Evolutionary conservation across 805 yeast species (phyloP).

Genomic region (Teunomyces lycoperdinae): DNA sequence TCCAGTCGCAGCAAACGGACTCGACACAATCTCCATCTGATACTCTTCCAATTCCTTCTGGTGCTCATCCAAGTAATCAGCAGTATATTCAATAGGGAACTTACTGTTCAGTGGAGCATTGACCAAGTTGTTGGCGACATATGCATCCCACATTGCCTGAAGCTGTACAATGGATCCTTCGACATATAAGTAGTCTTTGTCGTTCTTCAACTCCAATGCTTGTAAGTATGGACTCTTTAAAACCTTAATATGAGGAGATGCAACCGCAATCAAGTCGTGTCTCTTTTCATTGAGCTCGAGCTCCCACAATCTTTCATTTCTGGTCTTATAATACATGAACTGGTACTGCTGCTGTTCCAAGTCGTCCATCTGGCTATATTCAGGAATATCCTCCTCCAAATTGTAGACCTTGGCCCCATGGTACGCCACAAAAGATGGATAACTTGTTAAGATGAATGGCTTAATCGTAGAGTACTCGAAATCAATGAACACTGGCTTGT

Average conservation of each 20-base stretch:
- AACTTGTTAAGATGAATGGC: slow-evolving; percentile 74
- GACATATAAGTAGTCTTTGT: slow-evolving; percentile 59
- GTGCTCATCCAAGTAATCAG: slow-evolving; percentile 57
- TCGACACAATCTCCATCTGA: slow-evolving; percentile 62
- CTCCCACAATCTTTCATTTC: slow-evolving; percentile 91
- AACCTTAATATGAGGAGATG: slow-evolving; percentile 78
- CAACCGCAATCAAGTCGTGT: slow-evolving; percentile 71
- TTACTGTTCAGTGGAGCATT: slow-evolving; percentile 34
- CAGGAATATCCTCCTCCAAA: slow-evolving; percentile 70
- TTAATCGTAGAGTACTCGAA: slow-evolving; percentile 78
- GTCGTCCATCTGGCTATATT: slow-evolving; percentile 63
- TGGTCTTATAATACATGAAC: slow-evolving; percentile 83
- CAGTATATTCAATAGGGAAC: slow-evolving; percentile 62
- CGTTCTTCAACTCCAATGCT: slow-evolving; percentile 55
- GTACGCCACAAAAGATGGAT: slow-evolving; percentile 83
- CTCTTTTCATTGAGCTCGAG: slow-evolving; percentile 60
- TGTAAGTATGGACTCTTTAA: slow-evolving; percentile 63
- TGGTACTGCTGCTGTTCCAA: slow-evolving; percentile 76
- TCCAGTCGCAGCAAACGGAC: slow-evolving; percentile 85
- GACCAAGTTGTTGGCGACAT: slow-evolving; percentile 56
- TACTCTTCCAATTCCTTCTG: slow-evolving; percentile 59
- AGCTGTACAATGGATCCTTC: slow-evolving; percentile 67
- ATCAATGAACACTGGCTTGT: slow-evolving; percentile 60
- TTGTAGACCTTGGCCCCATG: slow-evolving; percentile 85
- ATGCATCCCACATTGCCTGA: slow-evolving; percentile 66